These are phyloP conservation scores for Clarireedia paspali DNA, from an alignment of 2,329 filamentous ascomycete species.

Conservation along the genomic window DNA sequence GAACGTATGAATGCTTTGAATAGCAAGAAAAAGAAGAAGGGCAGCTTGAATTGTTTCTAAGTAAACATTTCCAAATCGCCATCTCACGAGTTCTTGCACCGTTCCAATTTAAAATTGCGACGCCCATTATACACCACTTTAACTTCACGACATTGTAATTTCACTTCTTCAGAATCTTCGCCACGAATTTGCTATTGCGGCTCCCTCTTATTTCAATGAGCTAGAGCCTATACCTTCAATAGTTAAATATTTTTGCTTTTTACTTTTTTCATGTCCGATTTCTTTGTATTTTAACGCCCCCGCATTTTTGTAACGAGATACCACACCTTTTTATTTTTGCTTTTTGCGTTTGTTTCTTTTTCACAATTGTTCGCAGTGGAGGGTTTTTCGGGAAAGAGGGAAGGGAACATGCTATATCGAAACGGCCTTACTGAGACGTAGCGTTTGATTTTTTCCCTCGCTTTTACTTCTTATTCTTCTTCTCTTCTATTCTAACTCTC, in stretches of 20 bases:
- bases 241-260: not conserved
- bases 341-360: slow-evolving; percentile 1
- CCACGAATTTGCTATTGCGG: not conserved
- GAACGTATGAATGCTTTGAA: slow-evolving; percentile 90
- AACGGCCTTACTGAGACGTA: not conserved
- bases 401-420: not conserved
- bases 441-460: not conserved
- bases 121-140: not conserved
- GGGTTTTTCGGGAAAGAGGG: not conserved
- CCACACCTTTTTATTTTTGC: slow-evolving; percentile 12
- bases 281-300: slow-evolving; percentile 14
- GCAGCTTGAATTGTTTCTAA: slow-evolving; percentile 86
- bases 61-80: slow-evolving; percentile 1
- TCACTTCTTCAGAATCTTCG: not conserved
- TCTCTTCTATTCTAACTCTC: no score
- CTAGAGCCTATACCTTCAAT: not conserved
- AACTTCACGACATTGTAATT: slow-evolving; percentile 3
- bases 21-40: slow-evolving; percentile 69
- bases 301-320: slow-evolving; percentile 20
- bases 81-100: not conserved
- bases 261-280: not conserved
- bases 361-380: slow-evolving; percentile 3
- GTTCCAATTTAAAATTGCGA: not conserved
- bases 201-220: not conserved
- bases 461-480: no score